Base-by-base conservation (phyloP, 73 alveolate species). In the Paramecium sexaurelia region DNA sequence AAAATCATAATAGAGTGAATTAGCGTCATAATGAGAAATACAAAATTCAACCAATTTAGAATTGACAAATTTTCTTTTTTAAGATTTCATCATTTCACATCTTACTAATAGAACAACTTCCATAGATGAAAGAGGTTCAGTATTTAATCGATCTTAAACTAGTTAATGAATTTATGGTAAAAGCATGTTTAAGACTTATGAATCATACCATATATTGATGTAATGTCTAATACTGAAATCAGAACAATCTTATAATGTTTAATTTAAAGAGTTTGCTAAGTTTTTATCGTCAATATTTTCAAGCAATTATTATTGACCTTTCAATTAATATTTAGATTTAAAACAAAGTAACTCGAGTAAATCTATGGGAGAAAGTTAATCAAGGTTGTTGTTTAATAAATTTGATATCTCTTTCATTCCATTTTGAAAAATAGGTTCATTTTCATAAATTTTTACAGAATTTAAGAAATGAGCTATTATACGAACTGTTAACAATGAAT, bases 161-260 rank as follows among this genome's bases (percentile, higher is more conserved):
- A 61, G 5, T 29, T 61, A 13, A 6, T 32, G 29, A 22, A 32
- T 32, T 61, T 13, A 29, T 26, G 83, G 83, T 13, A 61, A 11
- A 1, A 10, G 1, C 39, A 61, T 61, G 26, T 61, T 61, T 29
- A 61, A 11, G 1, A 61, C 47, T 61, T 61, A 61, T 2, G 83
- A 61, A 61, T 61, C 83, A 61, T 61, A 61, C 83, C 83, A 61
- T 26, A 61, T 61, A 19, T 61, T 61, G 7, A 61, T 61, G 26
- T 61, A 61, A 61, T 61, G 83, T 61, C 83, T 61, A 29, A 61
- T 26, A 61, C 83, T 61, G 47, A 61, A 61, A 15, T 61, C 83
- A 61, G 83, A 10, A 3, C 39, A 61, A 10, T 61, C n/a, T 61
- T 61, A 0, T 61, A 61, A 32, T 13, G 29, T 26, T 27, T 32